Evolutionary conservation across 306 rosid species (phyloP).

Genomic region (Pterocarpus santalinus): DNA sequence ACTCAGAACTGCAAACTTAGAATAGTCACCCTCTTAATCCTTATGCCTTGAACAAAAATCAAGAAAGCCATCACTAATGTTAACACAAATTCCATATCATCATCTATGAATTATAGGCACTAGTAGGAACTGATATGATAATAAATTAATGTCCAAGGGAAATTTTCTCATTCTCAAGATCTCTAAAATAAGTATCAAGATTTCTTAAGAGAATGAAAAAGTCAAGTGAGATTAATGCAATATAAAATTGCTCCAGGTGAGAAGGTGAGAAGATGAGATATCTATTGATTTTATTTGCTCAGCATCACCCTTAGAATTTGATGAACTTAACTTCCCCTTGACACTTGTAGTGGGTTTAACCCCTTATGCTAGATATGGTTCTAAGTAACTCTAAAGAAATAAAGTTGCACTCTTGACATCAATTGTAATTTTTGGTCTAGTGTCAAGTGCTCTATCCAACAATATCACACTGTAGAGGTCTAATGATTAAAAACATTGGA

Average conservation of each 20-base stretch:
- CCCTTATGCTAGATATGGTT: too few relatives aligned
- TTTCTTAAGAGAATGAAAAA: slow-evolving; percentile 6
- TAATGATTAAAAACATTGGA: slow-evolving; percentile 13
- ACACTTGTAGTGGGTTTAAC: too few relatives aligned
- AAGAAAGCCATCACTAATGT: slow-evolving; percentile 1
- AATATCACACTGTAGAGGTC: slow-evolving; percentile 18
- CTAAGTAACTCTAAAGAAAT: too few relatives aligned
- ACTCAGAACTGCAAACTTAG: neutral
- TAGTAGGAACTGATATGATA: neutral
- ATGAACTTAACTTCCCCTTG: too few relatives aligned
- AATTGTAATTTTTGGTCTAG: too few relatives aligned
- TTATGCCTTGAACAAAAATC: slow-evolving; percentile 6
- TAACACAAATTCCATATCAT: slow-evolving; percentile 18
- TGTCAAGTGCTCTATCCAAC: neutral
- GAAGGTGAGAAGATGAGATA: neutral
- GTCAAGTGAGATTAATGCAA: neutral
- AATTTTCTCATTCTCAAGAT: neutral
- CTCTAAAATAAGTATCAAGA: slow-evolving; percentile 18
- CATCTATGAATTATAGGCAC: neutral
- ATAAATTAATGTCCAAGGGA: neutral
- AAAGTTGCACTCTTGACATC: too few relatives aligned
- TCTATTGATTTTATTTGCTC: too few relatives aligned
- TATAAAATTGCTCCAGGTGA: neutral
- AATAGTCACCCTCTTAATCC: slow-evolving; percentile 16
- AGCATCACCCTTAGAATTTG: too few relatives aligned